phyloP scores from a whole-genome alignment of 2,329 filamentous ascomycete genomes.

The Pseudocercospora pini-densiflorae region DNA sequence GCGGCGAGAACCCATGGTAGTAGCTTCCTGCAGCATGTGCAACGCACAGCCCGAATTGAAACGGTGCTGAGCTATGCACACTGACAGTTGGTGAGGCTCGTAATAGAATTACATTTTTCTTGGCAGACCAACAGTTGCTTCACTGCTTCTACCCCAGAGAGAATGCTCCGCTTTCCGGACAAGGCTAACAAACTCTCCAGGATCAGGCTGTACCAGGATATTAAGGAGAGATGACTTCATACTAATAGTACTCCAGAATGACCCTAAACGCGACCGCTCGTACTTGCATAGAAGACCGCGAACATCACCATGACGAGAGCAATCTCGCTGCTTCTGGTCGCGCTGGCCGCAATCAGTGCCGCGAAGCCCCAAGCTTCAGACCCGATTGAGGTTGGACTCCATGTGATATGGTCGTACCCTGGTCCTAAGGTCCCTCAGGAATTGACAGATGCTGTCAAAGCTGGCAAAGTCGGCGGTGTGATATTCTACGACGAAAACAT shows the following conservation, averaged over 20 bases:
- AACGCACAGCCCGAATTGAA: background rate
- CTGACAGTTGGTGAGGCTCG: background rate
- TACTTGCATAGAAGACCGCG: background rate
- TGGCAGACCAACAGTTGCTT: background rate
- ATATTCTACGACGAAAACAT: constrained; percentile 28
- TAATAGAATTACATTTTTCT: background rate
- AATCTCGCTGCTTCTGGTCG: background rate
- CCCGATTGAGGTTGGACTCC: constrained; percentile 19
- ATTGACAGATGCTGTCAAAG: constrained; percentile 14
- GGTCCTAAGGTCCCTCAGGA: constrained; percentile 17
- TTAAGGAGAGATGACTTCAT: constrained; percentile 7
- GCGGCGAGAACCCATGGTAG: constrained; percentile 20
- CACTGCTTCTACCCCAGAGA: too few relatives aligned
- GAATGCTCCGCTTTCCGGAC: background rate
- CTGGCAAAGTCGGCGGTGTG: constrained; percentile 25
- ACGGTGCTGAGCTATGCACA: background rate
- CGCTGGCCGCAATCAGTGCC: background rate
- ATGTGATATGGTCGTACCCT: constrained; percentile 26
- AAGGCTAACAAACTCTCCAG: constrained; percentile 3
- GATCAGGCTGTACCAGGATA: constrained; percentile 3
- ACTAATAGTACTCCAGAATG: background rate
- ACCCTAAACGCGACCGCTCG: background rate
- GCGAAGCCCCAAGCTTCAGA: background rate
- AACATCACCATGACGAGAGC: background rate
- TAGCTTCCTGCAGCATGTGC: background rate